Conservation (phyloP, 2,329 filamentous ascomycete genomes). For the Fusarium foetens region DNA sequence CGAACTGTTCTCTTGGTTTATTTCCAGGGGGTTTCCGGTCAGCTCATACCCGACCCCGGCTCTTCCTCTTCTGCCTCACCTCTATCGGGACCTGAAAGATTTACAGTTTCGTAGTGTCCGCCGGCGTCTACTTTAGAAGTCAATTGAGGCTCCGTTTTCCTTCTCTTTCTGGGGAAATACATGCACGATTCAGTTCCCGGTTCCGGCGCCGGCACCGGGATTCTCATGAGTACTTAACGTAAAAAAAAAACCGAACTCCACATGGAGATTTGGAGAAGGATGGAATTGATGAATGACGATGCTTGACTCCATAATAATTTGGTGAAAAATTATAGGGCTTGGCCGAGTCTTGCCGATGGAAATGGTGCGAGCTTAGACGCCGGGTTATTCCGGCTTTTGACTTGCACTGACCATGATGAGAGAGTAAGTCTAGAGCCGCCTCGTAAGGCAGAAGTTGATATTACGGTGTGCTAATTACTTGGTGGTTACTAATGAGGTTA, state of each 20-base stretch:
- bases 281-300: constrained; percentile 5
- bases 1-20: not conserved
- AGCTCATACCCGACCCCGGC: constrained; percentile 36
- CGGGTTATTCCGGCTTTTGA: constrained; percentile 8
- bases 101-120: not conserved
- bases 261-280: constrained; percentile 4
- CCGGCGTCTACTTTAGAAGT: not conserved
- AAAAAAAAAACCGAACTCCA: not conserved
- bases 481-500: not conserved
- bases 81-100: not conserved
- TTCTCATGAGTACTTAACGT: not conserved
- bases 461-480: not conserved
- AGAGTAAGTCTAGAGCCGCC: not conserved
- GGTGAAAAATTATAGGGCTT: not conserved
- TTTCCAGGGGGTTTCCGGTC: constrained; percentile 6
- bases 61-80: not conserved
- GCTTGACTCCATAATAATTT: not conserved
- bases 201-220: constrained; percentile 33
- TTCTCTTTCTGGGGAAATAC: constrained; percentile 36
- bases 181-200: constrained; percentile 24
- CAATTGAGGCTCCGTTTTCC: constrained; percentile 17
- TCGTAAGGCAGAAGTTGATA: not conserved
- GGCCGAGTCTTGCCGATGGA: constrained; percentile 23
- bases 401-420: not conserved
- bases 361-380: not conserved